Evolutionary conservation across 2,329 filamentous ascomycete genomes (phyloP), one percentile per base, ranked within the genome.

Genomic region (Trichophyton rubrum): DNA sequence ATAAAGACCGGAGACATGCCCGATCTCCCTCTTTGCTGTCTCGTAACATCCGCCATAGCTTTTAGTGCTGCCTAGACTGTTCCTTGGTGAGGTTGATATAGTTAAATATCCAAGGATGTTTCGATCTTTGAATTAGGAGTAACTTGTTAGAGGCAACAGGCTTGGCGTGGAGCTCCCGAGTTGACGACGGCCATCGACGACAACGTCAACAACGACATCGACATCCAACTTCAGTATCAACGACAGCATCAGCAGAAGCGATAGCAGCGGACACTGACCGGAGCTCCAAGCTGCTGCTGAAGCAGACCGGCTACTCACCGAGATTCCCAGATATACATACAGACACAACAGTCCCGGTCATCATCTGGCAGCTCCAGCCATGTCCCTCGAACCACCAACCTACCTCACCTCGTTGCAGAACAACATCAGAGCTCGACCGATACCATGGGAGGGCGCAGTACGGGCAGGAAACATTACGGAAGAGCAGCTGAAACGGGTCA

Each of bases 361-460:
- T 40, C 15, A 9, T 41, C 11, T 17, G 55, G 17, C 33, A 27
- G 27, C 15, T 7, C 17, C 35, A n/a, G n/a, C 65, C 43, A 96
- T 96, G 91, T 92, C 90, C 73, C 84, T 95, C 74, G 90, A 96
- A 73, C 88, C 90, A 67, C 91, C 91, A 62, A 88, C 89, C 62
- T 96, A 96, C 75, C 83, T 89, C 66, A 82, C 85, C 72, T 92
- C 90, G 67, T 82, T 96, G 67, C 91, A 96, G 79, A 95, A 89
- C 83, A 97, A 97, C 80, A 96, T 97, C 74, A 89, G 93, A 72
- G 88, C 89, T 71, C 85, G 93, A 67, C 91, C 91, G 66, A 96
- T 99, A 76, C 91, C 92, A 62, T 99, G 93, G 93, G 92, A 97
- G 76, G 92, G 92, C 69, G 91, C 92, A 69, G 90, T 95, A 67